Conservation (phyloP, 2,329 filamentous ascomycete genomes). For the Alternaria triticimaculans region DNA sequence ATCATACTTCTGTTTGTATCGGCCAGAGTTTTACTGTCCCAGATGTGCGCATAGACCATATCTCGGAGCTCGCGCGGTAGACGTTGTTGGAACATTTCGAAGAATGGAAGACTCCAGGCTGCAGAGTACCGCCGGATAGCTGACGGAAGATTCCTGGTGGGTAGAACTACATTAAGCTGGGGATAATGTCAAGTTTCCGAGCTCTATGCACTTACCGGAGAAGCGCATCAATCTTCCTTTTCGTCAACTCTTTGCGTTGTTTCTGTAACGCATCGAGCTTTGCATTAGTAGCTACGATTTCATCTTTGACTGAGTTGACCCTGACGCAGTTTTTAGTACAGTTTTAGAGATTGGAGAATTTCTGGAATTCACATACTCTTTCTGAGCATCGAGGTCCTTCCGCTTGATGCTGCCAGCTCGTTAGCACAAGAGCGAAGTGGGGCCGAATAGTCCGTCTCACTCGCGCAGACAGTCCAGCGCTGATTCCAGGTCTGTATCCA, state of each 20-base stretch:
- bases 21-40: neutral
- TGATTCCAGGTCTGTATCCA: neutral
- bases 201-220: neutral
- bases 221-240: neutral
- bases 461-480: neutral
- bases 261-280: neutral
- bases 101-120: neutral
- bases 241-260: neutral
- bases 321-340: neutral
- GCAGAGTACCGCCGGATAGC: neutral
- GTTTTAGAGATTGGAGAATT: neutral
- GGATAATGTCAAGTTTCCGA: neutral
- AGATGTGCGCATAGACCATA: neutral
- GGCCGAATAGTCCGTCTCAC: neutral
- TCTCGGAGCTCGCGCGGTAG: neutral
- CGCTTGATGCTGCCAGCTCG: neutral
- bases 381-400: neutral
- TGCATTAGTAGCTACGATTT: neutral
- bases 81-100: neutral
- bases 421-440: neutral
- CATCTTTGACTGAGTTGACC: neutral
- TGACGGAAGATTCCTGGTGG: neutral
- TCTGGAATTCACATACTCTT: neutral
- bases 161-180: neutral
- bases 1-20: neutral